Conservation (phyloP, 495 filamentous ascomycete genomes). For the Aspergillus indologenus region DNA sequence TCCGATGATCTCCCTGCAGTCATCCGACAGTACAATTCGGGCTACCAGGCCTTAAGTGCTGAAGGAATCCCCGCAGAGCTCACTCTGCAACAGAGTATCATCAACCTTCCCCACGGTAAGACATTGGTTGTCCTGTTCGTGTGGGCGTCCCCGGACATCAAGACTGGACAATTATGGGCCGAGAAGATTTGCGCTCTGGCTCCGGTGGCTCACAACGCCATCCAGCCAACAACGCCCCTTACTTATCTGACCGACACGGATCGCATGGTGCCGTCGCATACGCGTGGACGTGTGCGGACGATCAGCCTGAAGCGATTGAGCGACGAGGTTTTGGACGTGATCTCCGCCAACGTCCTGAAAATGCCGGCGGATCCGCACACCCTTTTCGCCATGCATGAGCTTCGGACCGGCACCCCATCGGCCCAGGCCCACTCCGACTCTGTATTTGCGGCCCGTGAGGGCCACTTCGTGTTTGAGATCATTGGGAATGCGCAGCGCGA, state of each 20-base stretch:
- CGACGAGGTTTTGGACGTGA: background rate
- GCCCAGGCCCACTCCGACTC: background rate
- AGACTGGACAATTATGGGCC: background rate
- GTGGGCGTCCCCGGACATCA: background rate
- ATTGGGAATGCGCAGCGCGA: background rate
- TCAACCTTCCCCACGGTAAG: background rate
- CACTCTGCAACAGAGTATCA: background rate
- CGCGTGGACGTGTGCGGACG: background rate
- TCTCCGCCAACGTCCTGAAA: background rate
- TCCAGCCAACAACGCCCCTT: background rate
- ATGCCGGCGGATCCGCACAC: background rate
- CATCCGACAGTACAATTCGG: background rate
- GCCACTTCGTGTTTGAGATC: conserved; percentile 1
- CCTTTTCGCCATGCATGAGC: background rate
- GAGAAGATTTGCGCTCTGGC: background rate
- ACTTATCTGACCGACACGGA: background rate
- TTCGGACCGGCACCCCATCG: background rate
- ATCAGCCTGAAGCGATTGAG: background rate
- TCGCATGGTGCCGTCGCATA: background rate
- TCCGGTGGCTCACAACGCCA: background rate
- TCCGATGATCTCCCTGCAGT: background rate
- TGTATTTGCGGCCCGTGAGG: background rate
- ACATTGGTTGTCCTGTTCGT: background rate
- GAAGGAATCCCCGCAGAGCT: background rate
- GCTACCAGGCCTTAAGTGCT: background rate